Percentiles rank a stretch among this genome's conserved stretches.
These are phyloP conservation scores for Euphorbia lathyris DNA, from an alignment of 345 rosid genomes.

Conservation along the genomic window DNA sequence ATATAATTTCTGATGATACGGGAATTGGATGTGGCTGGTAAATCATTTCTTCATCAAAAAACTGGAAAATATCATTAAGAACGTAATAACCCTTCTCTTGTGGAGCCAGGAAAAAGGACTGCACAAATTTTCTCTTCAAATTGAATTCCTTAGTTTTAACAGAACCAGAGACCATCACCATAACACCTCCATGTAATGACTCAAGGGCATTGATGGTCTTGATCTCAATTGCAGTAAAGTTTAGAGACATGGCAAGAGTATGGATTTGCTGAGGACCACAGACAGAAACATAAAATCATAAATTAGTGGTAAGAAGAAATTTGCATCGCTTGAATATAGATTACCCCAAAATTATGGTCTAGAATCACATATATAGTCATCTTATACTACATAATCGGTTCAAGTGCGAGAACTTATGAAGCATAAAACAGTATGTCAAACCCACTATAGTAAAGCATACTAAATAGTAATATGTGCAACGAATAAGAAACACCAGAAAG, in stretches of 20 bases:
- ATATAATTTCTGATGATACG: slow-evolving; percentile 19
- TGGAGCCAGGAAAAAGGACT: slow-evolving; percentile 92
- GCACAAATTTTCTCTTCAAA: slow-evolving; percentile 67
- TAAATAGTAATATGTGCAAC: neutral
- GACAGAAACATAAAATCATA: neutral
- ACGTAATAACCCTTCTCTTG: slow-evolving; percentile 92
- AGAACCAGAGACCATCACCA: slow-evolving; percentile 83
- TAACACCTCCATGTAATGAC: slow-evolving; percentile 81
- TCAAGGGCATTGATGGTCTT: slow-evolving; percentile 82
- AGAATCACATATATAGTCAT: too few species aligned
- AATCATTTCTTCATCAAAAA: slow-evolving; percentile 48
- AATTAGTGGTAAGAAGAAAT: neutral
- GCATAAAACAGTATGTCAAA: neutral
- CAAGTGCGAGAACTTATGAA: neutral
- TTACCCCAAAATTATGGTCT: too few species aligned
- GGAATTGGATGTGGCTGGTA: slow-evolving; percentile 32
- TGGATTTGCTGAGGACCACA: slow-evolving; percentile 60
- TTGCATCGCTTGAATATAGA: neutral
- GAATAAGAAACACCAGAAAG: neutral
- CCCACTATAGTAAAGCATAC: neutral
- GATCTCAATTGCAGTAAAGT: slow-evolving; percentile 81
- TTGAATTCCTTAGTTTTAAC: slow-evolving; percentile 64
- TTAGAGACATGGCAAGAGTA: slow-evolving; percentile 57
- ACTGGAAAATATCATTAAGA: slow-evolving; percentile 85
- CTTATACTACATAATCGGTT: neutral